A percentile compares a stretch with the other conserved stretches of the same genome.
Conservation (phyloP, 1,284 basidiomycete species). For the Cutaneotrichosporon cutaneum region DNA sequence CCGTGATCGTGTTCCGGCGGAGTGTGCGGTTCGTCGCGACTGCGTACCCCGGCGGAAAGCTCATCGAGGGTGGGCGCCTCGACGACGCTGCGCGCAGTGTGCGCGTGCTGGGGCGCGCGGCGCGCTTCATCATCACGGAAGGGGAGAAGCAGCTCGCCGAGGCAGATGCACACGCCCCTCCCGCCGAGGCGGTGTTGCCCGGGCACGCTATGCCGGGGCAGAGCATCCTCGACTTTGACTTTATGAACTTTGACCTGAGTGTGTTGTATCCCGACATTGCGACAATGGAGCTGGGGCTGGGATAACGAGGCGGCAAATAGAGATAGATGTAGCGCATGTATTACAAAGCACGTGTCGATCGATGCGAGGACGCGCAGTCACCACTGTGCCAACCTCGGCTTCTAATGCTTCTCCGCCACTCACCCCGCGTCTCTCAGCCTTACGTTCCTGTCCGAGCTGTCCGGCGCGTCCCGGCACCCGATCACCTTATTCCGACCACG, state of each 20-base stretch:
- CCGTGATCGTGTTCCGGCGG: slow-evolving; percentile 12
- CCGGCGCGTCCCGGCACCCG: too few relatives aligned
- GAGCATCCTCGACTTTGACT: slow-evolving; percentile 15
- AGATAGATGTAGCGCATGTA: too few relatives aligned
- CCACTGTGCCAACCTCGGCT: too few relatives aligned
- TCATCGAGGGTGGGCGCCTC: slow-evolving; percentile 8
- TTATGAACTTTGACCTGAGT: slow-evolving; percentile 20
- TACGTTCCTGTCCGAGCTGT: too few relatives aligned
- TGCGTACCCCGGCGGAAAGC: slow-evolving; percentile 6
- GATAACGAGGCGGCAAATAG: too few relatives aligned
- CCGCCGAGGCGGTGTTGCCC: background rate
- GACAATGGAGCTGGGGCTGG: background rate
- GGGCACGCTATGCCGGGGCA: background rate
- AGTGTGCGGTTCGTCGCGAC: slow-evolving; percentile 14
- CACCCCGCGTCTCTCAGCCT: too few relatives aligned
- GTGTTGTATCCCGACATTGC: slow-evolving; percentile 17
- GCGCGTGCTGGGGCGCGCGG: background rate
- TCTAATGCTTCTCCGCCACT: too few relatives aligned
- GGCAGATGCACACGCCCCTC: background rate
- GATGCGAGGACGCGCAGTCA: too few relatives aligned
- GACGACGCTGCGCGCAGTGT: slow-evolving; percentile 7
- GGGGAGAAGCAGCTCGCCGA: slow-evolving; percentile 1
- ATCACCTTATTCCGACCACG: too few relatives aligned
- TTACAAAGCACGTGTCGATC: too few relatives aligned
- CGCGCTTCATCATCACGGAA: slow-evolving; percentile 12